Conservation (phyloP, 2,329 filamentous ascomycete species). For the Colletotrichum tofieldiae region DNA sequence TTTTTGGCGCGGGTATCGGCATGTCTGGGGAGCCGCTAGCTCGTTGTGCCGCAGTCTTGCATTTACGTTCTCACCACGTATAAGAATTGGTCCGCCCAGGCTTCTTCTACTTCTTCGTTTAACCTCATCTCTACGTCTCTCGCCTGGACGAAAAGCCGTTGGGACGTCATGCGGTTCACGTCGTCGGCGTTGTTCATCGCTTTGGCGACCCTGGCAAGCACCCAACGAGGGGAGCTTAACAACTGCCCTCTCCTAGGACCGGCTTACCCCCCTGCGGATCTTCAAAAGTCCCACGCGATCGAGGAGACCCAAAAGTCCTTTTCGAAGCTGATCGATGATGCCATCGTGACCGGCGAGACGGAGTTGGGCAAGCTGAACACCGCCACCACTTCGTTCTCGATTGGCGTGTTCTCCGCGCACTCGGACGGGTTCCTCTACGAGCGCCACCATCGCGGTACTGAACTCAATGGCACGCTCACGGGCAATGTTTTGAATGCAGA, state of each 20-base stretch:
- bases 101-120: background rate
- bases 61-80: too few species aligned
- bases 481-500: conserved; percentile 48
- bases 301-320: background rate
- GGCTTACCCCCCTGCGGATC: conserved; percentile 9
- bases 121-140: background rate
- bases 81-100: too few species aligned
- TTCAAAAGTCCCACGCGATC: conserved; percentile 3
- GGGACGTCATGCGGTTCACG: background rate
- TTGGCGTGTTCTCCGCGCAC: conserved; percentile 14
- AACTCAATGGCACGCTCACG: conserved; percentile 41
- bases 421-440: conserved; percentile 18
- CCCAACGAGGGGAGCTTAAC: conserved; percentile 3
- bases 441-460: conserved; percentile 42
- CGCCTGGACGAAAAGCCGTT: too few species aligned
- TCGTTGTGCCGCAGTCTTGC: too few species aligned
- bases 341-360: conserved; percentile 10
- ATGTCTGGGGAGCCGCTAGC: too few species aligned
- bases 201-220: background rate
- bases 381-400: conserved; percentile 15
- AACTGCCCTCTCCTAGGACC: conserved; percentile 13
- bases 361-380: conserved; percentile 8
- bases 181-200: background rate
- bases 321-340: conserved; percentile 1
- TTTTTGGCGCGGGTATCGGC: background rate